Percentiles rank a stretch among this genome's conserved stretches.
These are phyloP conservation scores for Beauveria scarabaeidicola DNA, from an alignment of 2,329 filamentous ascomycete genomes.

Conservation along the genomic window DNA sequence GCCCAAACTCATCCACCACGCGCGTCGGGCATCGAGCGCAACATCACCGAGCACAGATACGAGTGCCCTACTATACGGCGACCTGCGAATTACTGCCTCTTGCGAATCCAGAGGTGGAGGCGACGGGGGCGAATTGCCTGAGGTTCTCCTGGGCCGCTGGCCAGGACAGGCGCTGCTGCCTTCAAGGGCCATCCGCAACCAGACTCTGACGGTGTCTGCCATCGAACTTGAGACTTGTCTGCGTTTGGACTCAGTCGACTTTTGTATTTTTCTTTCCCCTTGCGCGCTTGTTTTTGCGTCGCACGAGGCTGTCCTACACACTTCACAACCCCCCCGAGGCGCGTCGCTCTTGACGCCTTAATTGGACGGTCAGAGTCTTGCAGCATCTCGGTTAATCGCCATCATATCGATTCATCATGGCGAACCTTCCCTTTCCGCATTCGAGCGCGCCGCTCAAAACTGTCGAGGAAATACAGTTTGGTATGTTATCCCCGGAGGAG, in stretches of 20 bases:
- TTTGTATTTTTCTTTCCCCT: slow-evolving; percentile 13
- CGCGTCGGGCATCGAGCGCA: slow-evolving; percentile 44
- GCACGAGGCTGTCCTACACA: neutral
- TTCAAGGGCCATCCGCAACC: slow-evolving; percentile 33
- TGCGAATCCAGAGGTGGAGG: slow-evolving; percentile 32
- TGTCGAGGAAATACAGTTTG: slow-evolving; percentile 98
- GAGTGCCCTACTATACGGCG: slow-evolving; percentile 24
- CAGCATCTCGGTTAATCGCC: slow-evolving; percentile 3
- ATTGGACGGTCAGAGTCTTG: slow-evolving; percentile 14
- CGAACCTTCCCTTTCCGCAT: slow-evolving; percentile 83
- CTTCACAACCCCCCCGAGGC: neutral
- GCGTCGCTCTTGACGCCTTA: slow-evolving; percentile 13
- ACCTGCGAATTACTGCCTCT: slow-evolving; percentile 29
- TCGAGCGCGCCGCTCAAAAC: slow-evolving; percentile 94
- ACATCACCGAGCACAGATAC: slow-evolving; percentile 20
- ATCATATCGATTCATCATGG: slow-evolving; percentile 53
- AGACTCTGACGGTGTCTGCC: slow-evolving; percentile 19
- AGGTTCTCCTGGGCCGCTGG: slow-evolving; percentile 40
- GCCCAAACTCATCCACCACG: slow-evolving; percentile 37
- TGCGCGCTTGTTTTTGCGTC: neutral
- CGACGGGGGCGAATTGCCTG: slow-evolving; percentile 37
- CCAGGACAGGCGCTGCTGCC: slow-evolving; percentile 33
- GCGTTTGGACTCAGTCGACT: slow-evolving; percentile 14
- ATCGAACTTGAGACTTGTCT: slow-evolving; percentile 16
- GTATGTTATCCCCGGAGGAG: slow-evolving; percentile 93